phyloP scores from a whole-genome alignment of 345 rosid species.

The Eutrema yunnanense region DNA sequence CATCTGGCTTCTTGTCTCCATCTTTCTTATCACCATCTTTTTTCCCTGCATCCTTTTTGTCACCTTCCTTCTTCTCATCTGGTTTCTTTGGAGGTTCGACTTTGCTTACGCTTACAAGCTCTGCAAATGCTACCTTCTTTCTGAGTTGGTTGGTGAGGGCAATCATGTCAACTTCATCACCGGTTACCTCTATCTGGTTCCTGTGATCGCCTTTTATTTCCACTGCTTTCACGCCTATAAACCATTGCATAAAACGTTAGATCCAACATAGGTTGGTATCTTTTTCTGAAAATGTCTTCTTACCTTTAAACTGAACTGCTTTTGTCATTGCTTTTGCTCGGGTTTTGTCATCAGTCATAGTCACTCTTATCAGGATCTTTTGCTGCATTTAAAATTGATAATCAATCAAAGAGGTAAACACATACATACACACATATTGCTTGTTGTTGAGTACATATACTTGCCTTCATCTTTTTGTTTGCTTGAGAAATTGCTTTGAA shows the following conservation, averaged over 20 bases:
- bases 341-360: conserved; percentile 26
- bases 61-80: conserved; percentile 6
- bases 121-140: conserved; percentile 38
- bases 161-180: conserved; percentile 40
- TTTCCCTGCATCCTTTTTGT: neutral
- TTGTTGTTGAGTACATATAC: neutral
- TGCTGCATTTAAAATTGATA: conserved; percentile 17
- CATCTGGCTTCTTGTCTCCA: neutral
- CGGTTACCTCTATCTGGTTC: conserved; percentile 47
- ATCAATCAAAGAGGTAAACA: neutral
- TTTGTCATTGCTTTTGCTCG: conserved; percentile 24
- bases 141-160: conserved; percentile 23
- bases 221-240: conserved; percentile 40
- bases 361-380: conserved; percentile 24
- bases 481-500: neutral
- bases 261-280: neutral
- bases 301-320: conserved; percentile 25
- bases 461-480: conserved; percentile 20
- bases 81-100: conserved; percentile 27
- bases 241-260: neutral
- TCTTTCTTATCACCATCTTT: conserved; percentile 4
- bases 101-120: conserved; percentile 33
- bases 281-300: neutral
- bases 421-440: neutral
- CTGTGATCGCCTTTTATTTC: conserved; percentile 38